Base-by-base conservation (phyloP, 1,284 basidiomycete genomes). In the Tilletia indica region DNA sequence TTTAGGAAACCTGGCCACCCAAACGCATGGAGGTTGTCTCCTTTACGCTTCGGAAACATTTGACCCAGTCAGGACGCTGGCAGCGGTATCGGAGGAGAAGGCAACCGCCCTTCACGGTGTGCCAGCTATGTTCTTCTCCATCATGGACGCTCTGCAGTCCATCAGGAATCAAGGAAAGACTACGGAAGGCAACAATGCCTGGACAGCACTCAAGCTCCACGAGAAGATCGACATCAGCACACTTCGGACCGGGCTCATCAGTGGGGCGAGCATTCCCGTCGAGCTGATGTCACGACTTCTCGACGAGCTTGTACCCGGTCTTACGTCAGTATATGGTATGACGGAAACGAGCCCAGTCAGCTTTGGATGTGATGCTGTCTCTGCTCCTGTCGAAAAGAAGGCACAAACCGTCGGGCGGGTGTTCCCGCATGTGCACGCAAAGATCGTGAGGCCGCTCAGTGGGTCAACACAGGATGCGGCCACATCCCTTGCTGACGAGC, bases 41-140 rank as follows among this genome's bases (percentile, higher is more conserved):
- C 90, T 93, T 5, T 93, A 93, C 79, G 88, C 92, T 0, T 89
- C 91, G 0, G 88, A 89, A 66, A 77, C 87, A 0, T 93, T 88
- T 80, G 85, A 91, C 77, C 89, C 92, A 2, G 83, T 49, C 86
- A 89, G 11, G 89, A 91, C 71, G 89, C 92, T 54, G 88, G 92
- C 80, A 14, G 88, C 92, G 0, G 85, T 93, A 16, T 83, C 87
- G 6, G 86, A 87, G 45, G 91, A 93, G 77, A 86, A 86, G 70
- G 92, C 91, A 72, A 93, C 92, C 0, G 91, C 90, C 0, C 85
- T 93, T 68, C 91, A 93, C 77, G 92, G 92, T 8, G 92, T 93
- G 1, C 92, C 92, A 0, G 92, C 92, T 0, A 92, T 93, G 81
- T 93, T 93, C 83, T 86, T 92, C 4, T 63, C 80, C 12, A 76